These are phyloP conservation scores for Mrakia frigida DNA, from an alignment of 768 basidiomycete species.

Conservation along the genomic window DNA sequence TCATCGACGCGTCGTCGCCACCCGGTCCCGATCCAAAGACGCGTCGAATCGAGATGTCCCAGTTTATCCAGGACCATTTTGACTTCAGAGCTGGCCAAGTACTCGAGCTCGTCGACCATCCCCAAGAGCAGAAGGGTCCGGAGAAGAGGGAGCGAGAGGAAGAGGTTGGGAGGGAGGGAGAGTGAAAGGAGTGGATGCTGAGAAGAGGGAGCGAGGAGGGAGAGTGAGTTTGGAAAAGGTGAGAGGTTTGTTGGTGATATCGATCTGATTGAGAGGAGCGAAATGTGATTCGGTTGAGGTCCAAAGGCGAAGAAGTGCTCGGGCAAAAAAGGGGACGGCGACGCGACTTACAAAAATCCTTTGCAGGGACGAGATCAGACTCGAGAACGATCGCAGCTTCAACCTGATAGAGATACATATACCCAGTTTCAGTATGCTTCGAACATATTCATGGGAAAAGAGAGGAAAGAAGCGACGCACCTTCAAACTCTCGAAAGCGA, in stretches of 20 bases:
- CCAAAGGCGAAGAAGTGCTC: too few species aligned
- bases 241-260: neutral
- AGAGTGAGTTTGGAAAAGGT: neutral
- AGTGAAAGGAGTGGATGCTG: neutral
- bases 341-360: too few species aligned
- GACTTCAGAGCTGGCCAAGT: neutral
- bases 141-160: neutral
- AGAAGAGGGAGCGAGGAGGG: neutral
- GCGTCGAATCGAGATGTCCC: neutral
- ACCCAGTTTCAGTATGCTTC: too few species aligned
- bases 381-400: neutral
- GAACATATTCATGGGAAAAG: neutral
- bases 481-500: neutral
- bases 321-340: too few species aligned
- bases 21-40: neutral
- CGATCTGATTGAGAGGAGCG: too few species aligned
- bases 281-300: too few species aligned
- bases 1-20: neutral
- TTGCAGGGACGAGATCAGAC: neutral
- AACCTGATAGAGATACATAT: neutral
- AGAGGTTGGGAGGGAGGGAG: neutral
- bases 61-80: neutral
- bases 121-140: constrained; percentile 1
- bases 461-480: neutral
- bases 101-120: neutral